Base-by-base conservation (phyloP, 2,329 filamentous ascomycete species). In the Epichloe brachyelytri region DNA sequence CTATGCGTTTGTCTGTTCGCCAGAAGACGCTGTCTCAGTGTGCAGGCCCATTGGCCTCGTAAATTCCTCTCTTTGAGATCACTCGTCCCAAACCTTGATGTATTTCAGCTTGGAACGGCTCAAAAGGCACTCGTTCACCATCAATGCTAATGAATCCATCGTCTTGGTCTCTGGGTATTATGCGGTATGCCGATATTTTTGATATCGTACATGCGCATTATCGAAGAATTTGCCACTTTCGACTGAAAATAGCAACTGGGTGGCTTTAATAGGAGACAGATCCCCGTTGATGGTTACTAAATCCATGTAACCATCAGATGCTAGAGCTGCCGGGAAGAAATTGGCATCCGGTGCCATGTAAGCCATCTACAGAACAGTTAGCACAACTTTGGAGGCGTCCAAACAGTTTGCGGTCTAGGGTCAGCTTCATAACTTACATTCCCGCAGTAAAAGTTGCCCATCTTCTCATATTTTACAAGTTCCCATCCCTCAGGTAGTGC, bases 81-180 rank as follows among this genome's bases (percentile, higher is more conserved):
- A 91, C 86, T 4, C 86, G 88, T 1, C 88, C 93, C 22, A 98
- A 72, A 0, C 85, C 86, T 49, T 73, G 78, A 65, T 96, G 88
- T 6, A 96, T 76, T 68, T 98, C 93, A 2, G 83, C 88, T 71
- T 98, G 93, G 63, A 96, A 94, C 0, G 88, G 85, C 59, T 84
- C 84, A 64, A 95, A 97, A 0, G 88, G 86, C 3, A 95, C 75
- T 50, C 79, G 77, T 69, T 98, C 93, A 38, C 93, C 93, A 62
- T 97, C 93, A 57, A 98, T 88, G 64, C 88, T 94, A 64, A 98
- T 94, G 65, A 86, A 93, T 2, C 91, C 91, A 55, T 83, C 77
- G 39, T 78, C 71, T 59, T 83, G 76, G 55, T 84, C 70, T 49
- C 79, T 81, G 0, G 93, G 93, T 3, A 83, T 83, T 55, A 98